These are phyloP conservation scores for Lachancea sp. DNA, from an alignment of 805 yeast genomes.

Conservation along the genomic window DNA sequence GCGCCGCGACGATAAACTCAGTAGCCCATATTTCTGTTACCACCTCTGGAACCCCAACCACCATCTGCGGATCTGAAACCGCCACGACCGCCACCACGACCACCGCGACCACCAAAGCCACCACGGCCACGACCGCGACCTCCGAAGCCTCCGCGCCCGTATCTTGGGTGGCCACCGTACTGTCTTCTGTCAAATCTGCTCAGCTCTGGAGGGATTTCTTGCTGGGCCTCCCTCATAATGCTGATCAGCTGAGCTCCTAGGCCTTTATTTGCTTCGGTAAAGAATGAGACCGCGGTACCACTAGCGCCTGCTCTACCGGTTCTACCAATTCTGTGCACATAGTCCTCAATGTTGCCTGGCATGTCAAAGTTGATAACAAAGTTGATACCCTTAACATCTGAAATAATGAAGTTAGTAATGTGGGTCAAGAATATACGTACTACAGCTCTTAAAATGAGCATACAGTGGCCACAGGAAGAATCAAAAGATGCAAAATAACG, in stretches of 20 bases:
- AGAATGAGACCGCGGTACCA: conserved; percentile 93
- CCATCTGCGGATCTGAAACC: conserved; percentile 39
- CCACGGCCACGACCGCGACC: conserved; percentile 39
- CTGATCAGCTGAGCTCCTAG: conserved; percentile 86
- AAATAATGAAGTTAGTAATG: conserved; percentile 24
- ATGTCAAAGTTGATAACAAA: conserved; percentile 91
- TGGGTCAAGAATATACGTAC: background rate
- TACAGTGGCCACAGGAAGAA: conserved; percentile 4
- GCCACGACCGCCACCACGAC: conserved; percentile 38
- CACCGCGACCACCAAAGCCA: conserved; percentile 34
- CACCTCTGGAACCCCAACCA: conserved; percentile 38
- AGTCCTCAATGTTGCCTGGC: conserved; percentile 98
- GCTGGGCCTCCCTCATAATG: conserved; percentile 93
- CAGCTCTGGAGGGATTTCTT: conserved; percentile 75
- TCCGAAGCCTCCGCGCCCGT: conserved; percentile 48
- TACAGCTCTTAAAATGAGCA: conserved; percentile 5
- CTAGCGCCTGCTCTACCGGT: conserved; percentile 98
- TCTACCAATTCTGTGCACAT: conserved; percentile 98
- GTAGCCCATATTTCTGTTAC: conserved; percentile 15
- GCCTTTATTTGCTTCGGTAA: conserved; percentile 80
- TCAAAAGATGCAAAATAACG: background rate
- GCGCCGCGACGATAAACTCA: too few species aligned
- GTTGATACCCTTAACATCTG: conserved; percentile 97
- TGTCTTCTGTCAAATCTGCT: conserved; percentile 69
- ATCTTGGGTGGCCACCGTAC: conserved; percentile 57